These are phyloP conservation scores for Aspergillus ellipticus DNA, from an alignment of 495 filamentous ascomycete genomes.

Conservation along the genomic window DNA sequence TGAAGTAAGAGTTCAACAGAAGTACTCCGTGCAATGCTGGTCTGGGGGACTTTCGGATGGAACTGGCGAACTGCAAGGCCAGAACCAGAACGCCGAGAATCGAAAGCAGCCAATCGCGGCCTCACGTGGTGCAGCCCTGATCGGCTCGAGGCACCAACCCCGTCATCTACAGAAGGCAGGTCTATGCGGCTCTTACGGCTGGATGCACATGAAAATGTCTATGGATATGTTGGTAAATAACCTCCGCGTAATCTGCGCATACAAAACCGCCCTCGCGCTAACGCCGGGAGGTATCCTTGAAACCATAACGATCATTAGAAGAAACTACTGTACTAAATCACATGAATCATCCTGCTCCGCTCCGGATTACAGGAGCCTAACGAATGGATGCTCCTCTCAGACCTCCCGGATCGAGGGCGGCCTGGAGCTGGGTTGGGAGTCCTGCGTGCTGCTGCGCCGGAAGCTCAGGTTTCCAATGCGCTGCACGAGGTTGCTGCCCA, in stretches of 20 bases:
- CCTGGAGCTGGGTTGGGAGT: constrained; percentile 22
- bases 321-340: constrained; percentile 8
- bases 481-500: constrained; percentile 86
- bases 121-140: constrained; percentile 7
- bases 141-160: not conserved
- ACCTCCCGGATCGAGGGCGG: constrained; percentile 39
- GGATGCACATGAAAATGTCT: no score
- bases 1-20: no score
- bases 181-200: no score
- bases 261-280: not conserved
- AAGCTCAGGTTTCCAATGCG: constrained; percentile 76
- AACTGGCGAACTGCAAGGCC: no score
- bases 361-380: not conserved
- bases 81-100: constrained; percentile 2
- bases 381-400: constrained; percentile 12
- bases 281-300: not conserved
- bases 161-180: no score
- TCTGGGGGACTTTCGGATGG: no score
- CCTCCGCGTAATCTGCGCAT: not conserved
- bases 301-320: constrained; percentile 9
- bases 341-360: not conserved
- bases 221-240: not conserved
- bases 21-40: no score
- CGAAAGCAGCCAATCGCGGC: constrained; percentile 4
- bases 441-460: constrained; percentile 39